Base-by-base conservation (phyloP, 78 protist genomes). In the Thecamonas trahens region DNA sequence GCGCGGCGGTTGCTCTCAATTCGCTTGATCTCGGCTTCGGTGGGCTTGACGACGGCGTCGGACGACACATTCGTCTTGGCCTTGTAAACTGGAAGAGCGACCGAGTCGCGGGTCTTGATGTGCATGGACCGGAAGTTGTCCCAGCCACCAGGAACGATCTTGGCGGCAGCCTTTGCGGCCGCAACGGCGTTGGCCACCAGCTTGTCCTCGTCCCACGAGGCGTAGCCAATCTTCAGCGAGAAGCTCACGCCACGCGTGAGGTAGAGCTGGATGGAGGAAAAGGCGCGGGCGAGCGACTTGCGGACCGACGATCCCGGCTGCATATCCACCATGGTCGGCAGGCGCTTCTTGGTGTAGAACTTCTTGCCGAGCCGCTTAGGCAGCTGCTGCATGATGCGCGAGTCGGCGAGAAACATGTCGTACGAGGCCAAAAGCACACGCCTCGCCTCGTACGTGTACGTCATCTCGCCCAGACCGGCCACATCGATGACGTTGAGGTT, bases 391-490 rank as follows among this genome's bases (percentile, higher is more conserved):
- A 70, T 1, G 47, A 81, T 28, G 24, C 79, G 76, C 18, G 44
- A 71, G 64, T 81, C 87, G 28, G 75, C 76, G 57, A 81, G 65
- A 68, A 81, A 75, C 26, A 81, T 26, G 32, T 81, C 87, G 70
- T 76, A 81, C 14, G 28, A 6, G 38, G 17, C 53, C 9, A 15
- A 20, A 42, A 81, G 73, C 65, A 45, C 32, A 20, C 87, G 87
- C 64, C 70, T 68, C 14, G 67, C 61, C 58, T 81, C 87, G 53
- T 45, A 71, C 45, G 52, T 28, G 50, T 44, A 18, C 57, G 26
- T 65, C 40, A 75, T 64, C 6, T n/a, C 22, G 31, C 28, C 3
- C 29, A 80, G 66, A 67, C 74, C 60, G 7, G 40, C 13, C 11
- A 80, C n/a, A 3, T 57, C 61, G 31, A 80, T 39, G 34, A 76